These are phyloP conservation scores for Olyra latifolia DNA, from an alignment of 176 grass and related monocot genomes.

Conservation along the genomic window DNA sequence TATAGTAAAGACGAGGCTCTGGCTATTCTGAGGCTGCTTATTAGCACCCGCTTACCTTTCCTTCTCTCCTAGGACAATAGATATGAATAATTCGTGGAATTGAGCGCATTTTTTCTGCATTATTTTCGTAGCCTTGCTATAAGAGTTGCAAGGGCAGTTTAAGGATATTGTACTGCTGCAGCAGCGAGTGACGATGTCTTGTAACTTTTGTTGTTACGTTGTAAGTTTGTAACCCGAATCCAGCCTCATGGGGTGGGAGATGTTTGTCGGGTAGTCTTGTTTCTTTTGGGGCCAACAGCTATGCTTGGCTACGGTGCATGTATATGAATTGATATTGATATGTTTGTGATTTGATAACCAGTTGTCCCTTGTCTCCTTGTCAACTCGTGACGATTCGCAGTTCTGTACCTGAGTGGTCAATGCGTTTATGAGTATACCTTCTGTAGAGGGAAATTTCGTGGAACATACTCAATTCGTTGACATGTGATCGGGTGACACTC, in stretches of 20 bases:
- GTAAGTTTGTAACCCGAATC: constrained; percentile 36
- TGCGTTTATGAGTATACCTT: background rate
- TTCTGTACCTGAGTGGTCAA: background rate
- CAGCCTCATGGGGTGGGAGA: constrained; percentile 36
- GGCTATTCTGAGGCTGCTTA: constrained; percentile 79
- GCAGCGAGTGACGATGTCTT: constrained; percentile 30
- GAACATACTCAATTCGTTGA: too few relatives aligned
- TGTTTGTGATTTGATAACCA: background rate
- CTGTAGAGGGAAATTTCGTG: too few relatives aligned
- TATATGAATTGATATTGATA: background rate
- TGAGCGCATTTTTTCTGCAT: background rate
- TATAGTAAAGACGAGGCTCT: constrained; percentile 42
- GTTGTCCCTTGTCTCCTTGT: background rate
- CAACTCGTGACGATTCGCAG: background rate
- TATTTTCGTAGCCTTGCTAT: background rate
- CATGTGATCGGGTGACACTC: too few relatives aligned
- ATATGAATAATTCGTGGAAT: constrained; percentile 32
- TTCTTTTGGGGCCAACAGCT: background rate
- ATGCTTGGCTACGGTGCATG: constrained; percentile 15
- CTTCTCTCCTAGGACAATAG: constrained; percentile 45
- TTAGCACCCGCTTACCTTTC: constrained; percentile 72
- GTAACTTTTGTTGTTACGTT: constrained; percentile 37
- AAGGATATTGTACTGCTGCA: constrained; percentile 15
- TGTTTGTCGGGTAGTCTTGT: constrained; percentile 28
- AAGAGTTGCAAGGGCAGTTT: constrained; percentile 14